Evolutionary conservation across 192 early-diverging fungal species (phyloP), one percentile per base, ranked within the genome.

Genomic region (Jimgerdemannia flammicorona): DNA sequence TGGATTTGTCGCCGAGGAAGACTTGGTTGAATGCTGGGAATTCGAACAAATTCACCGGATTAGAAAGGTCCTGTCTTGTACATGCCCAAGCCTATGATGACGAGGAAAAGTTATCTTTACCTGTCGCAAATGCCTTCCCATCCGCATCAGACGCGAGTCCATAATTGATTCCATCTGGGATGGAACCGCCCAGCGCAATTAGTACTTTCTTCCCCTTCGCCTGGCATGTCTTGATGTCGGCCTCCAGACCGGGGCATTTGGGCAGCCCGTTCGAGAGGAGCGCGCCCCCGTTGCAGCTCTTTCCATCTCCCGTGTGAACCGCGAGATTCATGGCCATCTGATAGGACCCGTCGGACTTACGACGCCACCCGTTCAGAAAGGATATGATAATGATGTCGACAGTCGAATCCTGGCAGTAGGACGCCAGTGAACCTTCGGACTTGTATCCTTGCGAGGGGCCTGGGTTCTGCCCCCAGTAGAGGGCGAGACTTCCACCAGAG

Each of bases 221-320:
- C 76, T 91, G 90, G 77, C 90, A 91, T 43, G 78, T 64, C 70
- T 86, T 84, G 75, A 91, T 89, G 41, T 88, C 89, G 4, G 72
- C 70, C 19, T 80, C 88, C 14, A 91, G 74, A 39, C 85, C 74
- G 17, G 87, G 86, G 69, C 87, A 89, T 72, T 85, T 76, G 67
- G 85, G 84, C 67, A 90, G 70, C 49, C 49, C 49, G 3, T 76
- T 39, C 64, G 85, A 78, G 4, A 77, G 76, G 0, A 82, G 67
- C 67, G 85, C 87, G 3, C 79, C 82, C 3, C 72, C 66, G 8
- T 72, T 67, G 72, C 89, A 89, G 2, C 8, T 59, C 8, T 59
- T 10, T 59, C 49, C 49, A 59, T 59, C 49, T 59, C 8, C 6
- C 8, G 14, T 59, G 70, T 81, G 83, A 49, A 74, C 72, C 10